Evolutionary conservation across 2,329 filamentous ascomycete species (phyloP).

Genomic region (Penicillium occitanis): DNA sequence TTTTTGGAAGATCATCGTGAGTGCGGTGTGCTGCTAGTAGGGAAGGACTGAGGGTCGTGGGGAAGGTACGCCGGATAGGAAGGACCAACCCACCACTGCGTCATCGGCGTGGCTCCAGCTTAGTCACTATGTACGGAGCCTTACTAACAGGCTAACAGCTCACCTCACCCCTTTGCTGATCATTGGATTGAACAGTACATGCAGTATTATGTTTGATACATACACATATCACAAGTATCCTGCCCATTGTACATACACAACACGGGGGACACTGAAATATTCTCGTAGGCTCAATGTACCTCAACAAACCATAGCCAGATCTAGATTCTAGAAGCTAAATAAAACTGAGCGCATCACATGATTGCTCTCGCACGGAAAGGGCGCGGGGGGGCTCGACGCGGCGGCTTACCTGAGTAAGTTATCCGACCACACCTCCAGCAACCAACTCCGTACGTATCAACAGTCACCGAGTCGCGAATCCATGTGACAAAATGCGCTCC

Average conservation of each 20-base stretch:
- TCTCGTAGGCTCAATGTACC: not conserved
- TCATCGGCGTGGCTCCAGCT: not conserved
- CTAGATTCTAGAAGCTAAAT: not conserved
- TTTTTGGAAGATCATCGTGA: conserved; percentile 3
- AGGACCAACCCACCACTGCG: conserved; percentile 2
- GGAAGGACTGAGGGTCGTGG: not conserved
- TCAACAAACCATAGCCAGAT: not conserved
- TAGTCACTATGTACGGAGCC: not conserved
- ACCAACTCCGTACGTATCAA: not conserved
- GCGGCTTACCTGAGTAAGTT: not conserved
- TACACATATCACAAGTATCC: not conserved
- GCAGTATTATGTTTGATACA: too few species aligned
- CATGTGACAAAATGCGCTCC: conserved; percentile 15
- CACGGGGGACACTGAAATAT: not conserved
- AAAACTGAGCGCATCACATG: conserved; percentile 1
- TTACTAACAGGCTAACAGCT: not conserved
- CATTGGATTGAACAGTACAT: too few species aligned
- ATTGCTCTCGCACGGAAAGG: not conserved
- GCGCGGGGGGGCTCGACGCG: not conserved
- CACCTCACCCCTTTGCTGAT: too few species aligned
- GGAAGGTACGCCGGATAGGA: not conserved
- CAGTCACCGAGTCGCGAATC: not conserved
- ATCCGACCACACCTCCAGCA: not conserved
- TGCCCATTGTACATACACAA: not conserved
- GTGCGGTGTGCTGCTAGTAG: not conserved